A percentile compares a stretch with the other conserved stretches of the same genome.
Evolutionary conservation across 306 rosid species (phyloP).

Genomic region (Quillaja saponaria): DNA sequence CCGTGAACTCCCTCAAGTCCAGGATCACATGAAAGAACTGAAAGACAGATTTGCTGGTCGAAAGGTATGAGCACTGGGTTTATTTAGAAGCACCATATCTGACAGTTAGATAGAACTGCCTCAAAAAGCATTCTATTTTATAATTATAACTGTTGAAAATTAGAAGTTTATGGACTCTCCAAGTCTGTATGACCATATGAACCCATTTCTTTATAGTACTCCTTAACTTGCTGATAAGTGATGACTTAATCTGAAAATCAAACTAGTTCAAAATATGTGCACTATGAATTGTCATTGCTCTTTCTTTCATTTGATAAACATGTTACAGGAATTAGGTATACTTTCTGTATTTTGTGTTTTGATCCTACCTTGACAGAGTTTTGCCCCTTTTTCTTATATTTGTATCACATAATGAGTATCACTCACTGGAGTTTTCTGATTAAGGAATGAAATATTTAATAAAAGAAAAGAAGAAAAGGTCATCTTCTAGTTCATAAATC

Average conservation of each 20-base stretch:
- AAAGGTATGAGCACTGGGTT: conserved; percentile 53
- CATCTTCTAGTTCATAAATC: too few relatives aligned
- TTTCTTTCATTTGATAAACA: not conserved
- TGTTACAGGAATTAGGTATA: too few relatives aligned
- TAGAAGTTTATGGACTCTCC: not conserved
- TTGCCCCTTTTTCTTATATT: too few relatives aligned
- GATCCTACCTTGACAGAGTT: too few relatives aligned
- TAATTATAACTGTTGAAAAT: not conserved
- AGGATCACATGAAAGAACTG: conserved; percentile 77
- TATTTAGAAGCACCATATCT: conserved; percentile 6
- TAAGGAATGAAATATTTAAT: too few relatives aligned
- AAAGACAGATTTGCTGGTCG: conserved; percentile 87
- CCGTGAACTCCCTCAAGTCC: conserved; percentile 82
- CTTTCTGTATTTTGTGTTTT: too few relatives aligned
- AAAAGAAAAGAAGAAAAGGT: too few relatives aligned
- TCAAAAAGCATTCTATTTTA: not conserved
- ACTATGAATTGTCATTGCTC: not conserved
- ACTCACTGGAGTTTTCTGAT: too few relatives aligned
- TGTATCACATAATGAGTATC: too few relatives aligned
- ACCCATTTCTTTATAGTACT: not conserved
- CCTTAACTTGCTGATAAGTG: not conserved
- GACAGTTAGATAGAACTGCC: not conserved
- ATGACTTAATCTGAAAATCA: not conserved
- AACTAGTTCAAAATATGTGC: not conserved
- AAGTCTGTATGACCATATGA: not conserved